These are phyloP conservation scores for Pelargonium myrrhifolium DNA, from an alignment of 441 rosid genomes.

Conservation along the genomic window DNA sequence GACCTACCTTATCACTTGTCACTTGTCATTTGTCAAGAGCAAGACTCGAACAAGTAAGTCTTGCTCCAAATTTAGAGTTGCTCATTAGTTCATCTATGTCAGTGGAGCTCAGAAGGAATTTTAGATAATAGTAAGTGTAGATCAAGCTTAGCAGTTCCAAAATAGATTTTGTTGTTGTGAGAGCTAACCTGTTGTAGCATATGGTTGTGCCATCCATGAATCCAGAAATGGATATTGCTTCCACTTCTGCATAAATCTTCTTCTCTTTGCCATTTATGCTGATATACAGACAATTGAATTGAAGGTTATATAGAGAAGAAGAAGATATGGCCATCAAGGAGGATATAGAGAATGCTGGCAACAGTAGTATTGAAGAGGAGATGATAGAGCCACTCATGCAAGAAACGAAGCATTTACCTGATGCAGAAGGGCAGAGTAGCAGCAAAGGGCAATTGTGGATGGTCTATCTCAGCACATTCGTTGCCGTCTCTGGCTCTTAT, in stretches of 20 bases:
- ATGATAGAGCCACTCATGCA: conserved; percentile 33
- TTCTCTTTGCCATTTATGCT: background rate
- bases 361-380: background rate
- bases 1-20: background rate
- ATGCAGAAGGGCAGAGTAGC: conserved; percentile 17
- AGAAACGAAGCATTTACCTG: conserved; percentile 13
- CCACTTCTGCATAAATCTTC: background rate
- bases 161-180: background rate
- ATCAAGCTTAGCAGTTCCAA: background rate
- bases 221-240: background rate
- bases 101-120: conserved; percentile 7
- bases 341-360: conserved; percentile 22
- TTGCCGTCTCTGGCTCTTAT: conserved; percentile 56
- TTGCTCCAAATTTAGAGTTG: background rate
- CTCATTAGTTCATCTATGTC: background rate
- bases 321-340: conserved; percentile 23
- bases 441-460: conserved; percentile 25
- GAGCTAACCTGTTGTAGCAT: background rate
- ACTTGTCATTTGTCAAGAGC: background rate
- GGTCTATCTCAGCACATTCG: conserved; percentile 48
- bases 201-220: background rate
- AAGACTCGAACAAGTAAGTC: background rate
- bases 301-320: background rate
- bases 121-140: background rate
- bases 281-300: background rate